Evolutionary conservation across 1,139 yeast species (phyloP).

Genomic region (Geotrichum histeridarum): DNA sequence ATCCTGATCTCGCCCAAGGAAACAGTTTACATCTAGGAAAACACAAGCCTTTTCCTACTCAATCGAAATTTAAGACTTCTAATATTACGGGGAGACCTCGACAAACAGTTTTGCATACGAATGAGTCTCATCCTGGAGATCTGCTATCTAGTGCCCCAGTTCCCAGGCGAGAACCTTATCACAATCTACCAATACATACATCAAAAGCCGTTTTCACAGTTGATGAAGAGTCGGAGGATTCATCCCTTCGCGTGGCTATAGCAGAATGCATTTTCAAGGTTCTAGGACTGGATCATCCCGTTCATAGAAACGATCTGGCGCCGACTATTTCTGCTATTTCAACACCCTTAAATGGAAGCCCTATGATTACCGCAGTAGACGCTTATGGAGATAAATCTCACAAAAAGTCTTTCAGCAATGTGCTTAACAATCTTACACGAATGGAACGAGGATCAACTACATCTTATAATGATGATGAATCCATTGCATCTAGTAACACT

Average conservation of each 20-base stretch:
- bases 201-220: slow-evolving; percentile 42
- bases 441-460: slow-evolving; percentile 9
- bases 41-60: neutral
- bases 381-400: slow-evolving; percentile 10
- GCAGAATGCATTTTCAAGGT: slow-evolving; percentile 69
- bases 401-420: slow-evolving; percentile 15
- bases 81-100: slow-evolving; percentile 42
- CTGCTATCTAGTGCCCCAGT: slow-evolving; percentile 76
- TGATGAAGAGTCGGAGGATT: slow-evolving; percentile 74
- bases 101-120: slow-evolving; percentile 60
- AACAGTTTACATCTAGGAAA: slow-evolving; percentile 11
- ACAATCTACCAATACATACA: neutral
- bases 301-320: slow-evolving; percentile 1
- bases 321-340: neutral
- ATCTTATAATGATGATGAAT: slow-evolving; percentile 15
- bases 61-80: neutral
- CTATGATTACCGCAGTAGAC: slow-evolving; percentile 15
- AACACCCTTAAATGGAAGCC: slow-evolving; percentile 9
- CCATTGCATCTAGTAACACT: slow-evolving; percentile 10
- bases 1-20: slow-evolving; percentile 12
- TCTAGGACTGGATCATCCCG: slow-evolving; percentile 58
- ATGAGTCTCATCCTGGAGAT: slow-evolving; percentile 75
- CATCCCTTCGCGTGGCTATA: slow-evolving; percentile 61
- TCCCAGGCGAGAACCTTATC: slow-evolving; percentile 40
- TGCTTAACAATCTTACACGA: slow-evolving; percentile 14